These are phyloP conservation scores for Aspergillus bombycis DNA, from an alignment of 2,329 filamentous ascomycete genomes.

Conservation along the genomic window DNA sequence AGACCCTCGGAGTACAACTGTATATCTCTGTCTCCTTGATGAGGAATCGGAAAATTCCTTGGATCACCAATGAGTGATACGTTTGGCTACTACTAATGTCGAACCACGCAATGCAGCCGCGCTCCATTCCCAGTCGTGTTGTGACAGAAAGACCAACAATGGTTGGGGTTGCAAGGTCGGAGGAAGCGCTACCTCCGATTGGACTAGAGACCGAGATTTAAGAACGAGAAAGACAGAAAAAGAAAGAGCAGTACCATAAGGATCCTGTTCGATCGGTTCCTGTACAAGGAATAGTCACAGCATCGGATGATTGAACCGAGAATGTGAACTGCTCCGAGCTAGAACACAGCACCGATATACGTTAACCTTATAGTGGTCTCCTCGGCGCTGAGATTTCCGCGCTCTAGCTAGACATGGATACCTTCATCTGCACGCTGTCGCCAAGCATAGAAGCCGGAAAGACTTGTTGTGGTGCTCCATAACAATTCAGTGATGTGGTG, in stretches of 20 bases:
- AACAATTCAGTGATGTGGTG: constrained; percentile 18
- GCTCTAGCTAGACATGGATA: constrained; percentile 9
- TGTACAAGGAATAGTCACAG: not conserved
- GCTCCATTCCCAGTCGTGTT: not conserved
- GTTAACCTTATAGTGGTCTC: constrained; percentile 19
- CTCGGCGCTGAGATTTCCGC: constrained; percentile 4
- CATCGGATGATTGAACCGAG: not conserved
- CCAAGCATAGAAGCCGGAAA: constrained; percentile 13
- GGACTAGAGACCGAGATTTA: not conserved
- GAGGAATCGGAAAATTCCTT: not conserved
- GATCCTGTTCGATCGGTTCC: not conserved
- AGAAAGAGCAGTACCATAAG: not conserved
- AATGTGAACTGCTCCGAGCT: not conserved
- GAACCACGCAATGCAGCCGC: not conserved
- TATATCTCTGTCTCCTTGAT: not conserved
- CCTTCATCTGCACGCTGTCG: constrained; percentile 31
- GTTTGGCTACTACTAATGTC: not conserved
- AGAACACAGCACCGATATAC: constrained; percentile 9
- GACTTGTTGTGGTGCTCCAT: constrained; percentile 15
- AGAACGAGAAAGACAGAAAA: not conserved
- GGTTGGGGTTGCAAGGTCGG: not conserved
- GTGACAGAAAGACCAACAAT: not conserved
- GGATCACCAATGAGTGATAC: not conserved
- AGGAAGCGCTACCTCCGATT: not conserved
- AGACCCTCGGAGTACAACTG: not conserved